Percentiles rank a stretch among this genome's conserved stretches.
Conservation (phyloP, 108 stramenopile genomes). For the Cyclotella kingstonii region DNA sequence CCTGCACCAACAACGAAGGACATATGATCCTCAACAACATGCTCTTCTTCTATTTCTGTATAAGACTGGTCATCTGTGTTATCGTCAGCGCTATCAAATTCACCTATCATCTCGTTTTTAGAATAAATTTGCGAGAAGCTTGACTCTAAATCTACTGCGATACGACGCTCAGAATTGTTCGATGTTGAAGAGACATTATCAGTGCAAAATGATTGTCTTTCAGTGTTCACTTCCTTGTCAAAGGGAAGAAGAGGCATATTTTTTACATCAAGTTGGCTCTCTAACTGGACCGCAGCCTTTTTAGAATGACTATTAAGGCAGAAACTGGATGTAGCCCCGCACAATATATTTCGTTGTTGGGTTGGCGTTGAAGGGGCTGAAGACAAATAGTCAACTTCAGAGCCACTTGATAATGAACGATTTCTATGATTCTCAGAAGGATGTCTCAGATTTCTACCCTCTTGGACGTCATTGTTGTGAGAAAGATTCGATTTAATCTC, state of each 20-base stretch:
- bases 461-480: too few species aligned
- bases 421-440: too few species aligned
- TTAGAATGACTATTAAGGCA: constrained; percentile 1
- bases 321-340: constrained; percentile 20
- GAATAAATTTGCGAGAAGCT: too few species aligned
- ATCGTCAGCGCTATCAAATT: constrained; percentile 35
- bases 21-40: constrained; percentile 42
- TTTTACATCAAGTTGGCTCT: background rate
- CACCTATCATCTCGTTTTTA: too few species aligned
- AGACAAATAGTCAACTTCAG: constrained; percentile 36
- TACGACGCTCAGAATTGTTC: background rate
- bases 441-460: too few species aligned
- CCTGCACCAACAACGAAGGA: constrained; percentile 61
- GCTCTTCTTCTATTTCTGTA: constrained; percentile 49
- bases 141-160: too few species aligned
- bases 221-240: background rate
- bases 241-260: constrained; percentile 5
- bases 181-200: background rate
- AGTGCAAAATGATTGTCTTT: background rate
- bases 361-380: constrained; percentile 30
- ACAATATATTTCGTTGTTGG: constrained; percentile 20
- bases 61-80: constrained; percentile 33
- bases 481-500: too few species aligned
- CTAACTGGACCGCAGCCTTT: background rate
- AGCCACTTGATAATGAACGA: constrained; percentile 12